Evolutionary conservation across 176 grass and related monocot species (phyloP).

Genomic region (Aegilops bicornis): DNA sequence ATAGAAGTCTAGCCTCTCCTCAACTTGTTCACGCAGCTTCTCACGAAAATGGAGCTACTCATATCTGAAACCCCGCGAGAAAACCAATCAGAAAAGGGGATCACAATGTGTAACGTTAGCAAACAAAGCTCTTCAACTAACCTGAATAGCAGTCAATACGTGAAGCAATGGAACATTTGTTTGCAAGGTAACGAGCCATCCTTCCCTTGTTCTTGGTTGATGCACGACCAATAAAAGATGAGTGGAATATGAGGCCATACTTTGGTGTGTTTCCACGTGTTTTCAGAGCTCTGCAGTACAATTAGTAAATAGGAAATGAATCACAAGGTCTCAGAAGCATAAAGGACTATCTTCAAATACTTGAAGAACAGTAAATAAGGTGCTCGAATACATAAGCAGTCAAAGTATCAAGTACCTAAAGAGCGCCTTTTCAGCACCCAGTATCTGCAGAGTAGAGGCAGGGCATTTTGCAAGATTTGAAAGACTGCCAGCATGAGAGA

Average conservation of each 20-base stretch:
- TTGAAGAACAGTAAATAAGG: background rate
- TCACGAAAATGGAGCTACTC: conserved; percentile 63
- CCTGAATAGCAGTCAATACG: conserved; percentile 95
- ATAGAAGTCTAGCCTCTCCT: conserved; percentile 92
- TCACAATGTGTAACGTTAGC: background rate
- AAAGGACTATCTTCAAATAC: background rate
- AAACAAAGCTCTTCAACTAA: conserved; percentile 21
- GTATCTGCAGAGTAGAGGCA: conserved; percentile 92
- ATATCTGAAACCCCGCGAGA: conserved; percentile 38
- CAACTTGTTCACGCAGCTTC: conserved; percentile 90
- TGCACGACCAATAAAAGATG: conserved; percentile 94
- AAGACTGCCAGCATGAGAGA: conserved; percentile 98
- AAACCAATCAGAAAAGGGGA: conserved; percentile 10
- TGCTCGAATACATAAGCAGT: background rate
- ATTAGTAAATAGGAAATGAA: background rate
- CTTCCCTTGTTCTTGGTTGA: conserved; percentile 85
- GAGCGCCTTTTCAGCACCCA: conserved; percentile 95
- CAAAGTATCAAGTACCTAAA: conserved; percentile 57
- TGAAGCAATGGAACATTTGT: conserved; percentile 96
- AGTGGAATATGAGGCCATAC: conserved; percentile 99
- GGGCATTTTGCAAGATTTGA: conserved; percentile 94
- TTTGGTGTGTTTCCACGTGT: conserved; percentile 90
- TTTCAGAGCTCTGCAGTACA: conserved; percentile 68
- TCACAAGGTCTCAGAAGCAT: background rate
- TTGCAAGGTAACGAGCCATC: conserved; percentile 91